Evolutionary conservation across 2,329 filamentous ascomycete genomes (phyloP), one percentile per base, ranked within the genome.

Genomic region (Lachnellula occidentalis): DNA sequence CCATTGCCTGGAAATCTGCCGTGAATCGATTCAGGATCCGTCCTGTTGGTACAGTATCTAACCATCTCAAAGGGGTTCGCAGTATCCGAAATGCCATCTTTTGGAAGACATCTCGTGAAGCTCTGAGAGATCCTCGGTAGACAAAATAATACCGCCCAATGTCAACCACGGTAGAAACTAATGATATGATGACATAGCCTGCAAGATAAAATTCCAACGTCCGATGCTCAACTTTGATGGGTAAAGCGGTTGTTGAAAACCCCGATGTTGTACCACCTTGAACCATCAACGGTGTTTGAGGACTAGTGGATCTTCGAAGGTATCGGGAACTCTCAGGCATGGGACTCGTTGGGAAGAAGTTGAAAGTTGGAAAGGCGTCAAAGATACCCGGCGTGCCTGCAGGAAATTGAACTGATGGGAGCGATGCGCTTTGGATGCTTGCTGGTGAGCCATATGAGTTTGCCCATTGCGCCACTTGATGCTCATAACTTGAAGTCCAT

Each of bases 11-110:
- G 68, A 92, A 90, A 69, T 92, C 88, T 4, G 83, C 77, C 0
- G 87, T 89, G 68, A 91, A 89, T 1, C 88, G 79, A 70, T 92
- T 92, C 31, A 91, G 74, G 34, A 92, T 80, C 41, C 87, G 80
- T 5, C 88, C 88, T 1, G 88, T 76, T 0, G 88, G 88, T 0
- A 89, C 83, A 0, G 87, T 90, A 64, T 92, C 88, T 22, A 92
- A 76, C 86, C 87, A 91, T 54, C 86, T 77, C 15, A 91, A 74
- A 1, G 86, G 87, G 5, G 87, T 82, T 15, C 85, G 81, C 7
- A 92, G 74, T 6, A 92, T 77, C 2, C 79, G 75, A 61, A 80
- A 82, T 27, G 85, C 81, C 61, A 90, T 78, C 48, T 78, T 77
- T 27, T 80, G 75, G 61, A 90, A 92, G 4, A 91, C 73, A 46